These are phyloP conservation scores for Fistulina hepatica DNA, from an alignment of 1,284 basidiomycete genomes.

Conservation along the genomic window DNA sequence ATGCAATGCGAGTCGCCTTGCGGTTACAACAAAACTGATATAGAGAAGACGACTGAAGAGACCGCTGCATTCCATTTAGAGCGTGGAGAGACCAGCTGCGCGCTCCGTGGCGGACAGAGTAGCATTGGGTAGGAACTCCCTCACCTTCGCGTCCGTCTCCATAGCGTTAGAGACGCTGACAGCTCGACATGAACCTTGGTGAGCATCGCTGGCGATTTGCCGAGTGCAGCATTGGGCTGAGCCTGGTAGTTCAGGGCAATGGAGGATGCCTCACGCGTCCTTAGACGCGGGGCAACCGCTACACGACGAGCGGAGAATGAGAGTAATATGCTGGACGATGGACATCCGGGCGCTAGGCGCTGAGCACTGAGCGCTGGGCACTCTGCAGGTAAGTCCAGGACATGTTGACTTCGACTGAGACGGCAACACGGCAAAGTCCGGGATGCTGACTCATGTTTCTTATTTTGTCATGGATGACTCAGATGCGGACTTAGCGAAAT, in stretches of 20 bases:
- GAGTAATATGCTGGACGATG: conserved; percentile 20
- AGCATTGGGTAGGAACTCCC: conserved; percentile 75
- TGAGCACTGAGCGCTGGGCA: too few species aligned
- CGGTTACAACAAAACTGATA: too few species aligned
- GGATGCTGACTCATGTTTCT: too few species aligned
- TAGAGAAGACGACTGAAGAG: too few species aligned
- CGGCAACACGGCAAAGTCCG: too few species aligned
- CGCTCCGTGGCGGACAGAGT: conserved; percentile 80
- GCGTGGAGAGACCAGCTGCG: conserved; percentile 50
- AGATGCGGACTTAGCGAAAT: too few species aligned
- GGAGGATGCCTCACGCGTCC: conserved; percentile 58
- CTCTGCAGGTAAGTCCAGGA: too few species aligned
- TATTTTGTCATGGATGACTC: too few species aligned
- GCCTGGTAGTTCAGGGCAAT: conserved; percentile 90
- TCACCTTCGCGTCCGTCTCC: conserved; percentile 52
- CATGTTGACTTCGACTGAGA: too few species aligned
- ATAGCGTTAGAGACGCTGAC: conserved; percentile 57
- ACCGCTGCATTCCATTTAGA: too few species aligned
- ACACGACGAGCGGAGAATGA: conserved; percentile 25
- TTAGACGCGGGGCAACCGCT: conserved; percentile 34
- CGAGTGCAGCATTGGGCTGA: conserved; percentile 83
- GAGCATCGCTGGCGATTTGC: conserved; percentile 71
- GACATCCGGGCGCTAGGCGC: too few species aligned
- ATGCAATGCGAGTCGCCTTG: too few species aligned
- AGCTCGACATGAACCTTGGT: conserved; percentile 75